phyloP scores from a whole-genome alignment of 768 basidiomycete genomes.

The Termitomyces sp. region DNA sequence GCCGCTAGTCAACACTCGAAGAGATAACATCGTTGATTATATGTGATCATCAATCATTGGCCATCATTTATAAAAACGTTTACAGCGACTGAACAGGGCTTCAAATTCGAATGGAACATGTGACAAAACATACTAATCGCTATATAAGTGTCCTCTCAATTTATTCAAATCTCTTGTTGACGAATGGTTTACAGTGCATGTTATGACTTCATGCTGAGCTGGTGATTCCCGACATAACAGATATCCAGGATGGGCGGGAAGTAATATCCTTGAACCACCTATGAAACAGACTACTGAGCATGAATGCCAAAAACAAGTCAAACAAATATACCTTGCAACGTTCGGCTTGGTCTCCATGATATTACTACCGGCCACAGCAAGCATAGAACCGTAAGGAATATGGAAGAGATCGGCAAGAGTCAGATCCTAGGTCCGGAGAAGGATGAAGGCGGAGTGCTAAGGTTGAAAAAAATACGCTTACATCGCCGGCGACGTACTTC shows the following conservation, averaged over 20 bases:
- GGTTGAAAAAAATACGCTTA: constrained; percentile 41
- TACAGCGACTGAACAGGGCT: not conserved
- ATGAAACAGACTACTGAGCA: not conserved
- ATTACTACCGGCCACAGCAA: constrained; percentile 22
- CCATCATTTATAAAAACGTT: too few species aligned
- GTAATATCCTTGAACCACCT: constrained; percentile 34
- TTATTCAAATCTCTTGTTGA: not conserved
- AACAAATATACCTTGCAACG: constrained; percentile 33
- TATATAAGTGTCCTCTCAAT: not conserved
- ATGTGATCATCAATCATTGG: not conserved
- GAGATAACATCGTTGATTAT: not conserved
- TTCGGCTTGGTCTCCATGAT: constrained; percentile 39
- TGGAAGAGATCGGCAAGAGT: constrained; percentile 49
- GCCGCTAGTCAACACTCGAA: not conserved
- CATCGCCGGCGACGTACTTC: constrained; percentile 56
- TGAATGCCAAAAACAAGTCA: not conserved
- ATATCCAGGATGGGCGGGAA: constrained; percentile 44
- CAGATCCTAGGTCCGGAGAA: constrained; percentile 25
- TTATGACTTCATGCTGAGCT: constrained; percentile 9
- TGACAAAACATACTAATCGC: not conserved
- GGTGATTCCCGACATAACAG: constrained; percentile 37
- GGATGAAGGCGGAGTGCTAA: constrained; percentile 29
- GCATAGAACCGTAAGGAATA: constrained; percentile 32
- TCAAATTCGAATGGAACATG: not conserved
- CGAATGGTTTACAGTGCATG: not conserved